Conservation (phyloP, 148 eudicot species). For the Chenopodium quinoa region DNA sequence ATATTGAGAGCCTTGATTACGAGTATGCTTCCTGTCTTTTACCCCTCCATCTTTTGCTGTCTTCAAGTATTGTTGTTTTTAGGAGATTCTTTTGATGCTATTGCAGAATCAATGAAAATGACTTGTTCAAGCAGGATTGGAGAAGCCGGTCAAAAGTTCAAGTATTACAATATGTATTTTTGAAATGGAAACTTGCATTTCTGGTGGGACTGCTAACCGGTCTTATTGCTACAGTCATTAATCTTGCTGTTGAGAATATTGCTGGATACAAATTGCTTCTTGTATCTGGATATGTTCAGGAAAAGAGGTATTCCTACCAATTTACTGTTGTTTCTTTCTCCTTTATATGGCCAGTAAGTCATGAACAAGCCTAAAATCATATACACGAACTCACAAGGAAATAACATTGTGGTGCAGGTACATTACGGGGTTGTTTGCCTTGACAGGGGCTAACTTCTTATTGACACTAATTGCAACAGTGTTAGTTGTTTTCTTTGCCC, state of each 20-base stretch:
- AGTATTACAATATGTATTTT: slow-evolving; percentile 37
- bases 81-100: not conserved
- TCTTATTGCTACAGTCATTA: slow-evolving; percentile 35
- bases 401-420: slow-evolving; percentile 50
- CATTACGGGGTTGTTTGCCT: slow-evolving; percentile 45
- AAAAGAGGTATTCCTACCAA: slow-evolving; percentile 21
- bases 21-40: slow-evolving; percentile 41
- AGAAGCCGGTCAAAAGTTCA: slow-evolving; percentile 37
- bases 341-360: not conserved
- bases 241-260: slow-evolving; percentile 45
- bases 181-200: slow-evolving; percentile 42
- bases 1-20: slow-evolving; percentile 74
- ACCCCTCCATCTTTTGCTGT: not conserved
- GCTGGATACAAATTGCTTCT: slow-evolving; percentile 41
- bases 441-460: slow-evolving; percentile 55
- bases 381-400: not conserved
- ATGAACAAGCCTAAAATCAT: not conserved
- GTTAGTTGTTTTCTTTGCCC: slow-evolving; percentile 70
- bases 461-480: slow-evolving; percentile 62
- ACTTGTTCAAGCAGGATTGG: slow-evolving; percentile 46
- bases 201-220: slow-evolving; percentile 40
- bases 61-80: not conserved
- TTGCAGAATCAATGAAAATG: slow-evolving; percentile 44
- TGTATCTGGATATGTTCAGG: slow-evolving; percentile 30
- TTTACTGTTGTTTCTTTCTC: slow-evolving; percentile 2